Conservation (phyloP, 2,329 filamentous ascomycete genomes). For the Purpureocillium takamizusanense region DNA sequence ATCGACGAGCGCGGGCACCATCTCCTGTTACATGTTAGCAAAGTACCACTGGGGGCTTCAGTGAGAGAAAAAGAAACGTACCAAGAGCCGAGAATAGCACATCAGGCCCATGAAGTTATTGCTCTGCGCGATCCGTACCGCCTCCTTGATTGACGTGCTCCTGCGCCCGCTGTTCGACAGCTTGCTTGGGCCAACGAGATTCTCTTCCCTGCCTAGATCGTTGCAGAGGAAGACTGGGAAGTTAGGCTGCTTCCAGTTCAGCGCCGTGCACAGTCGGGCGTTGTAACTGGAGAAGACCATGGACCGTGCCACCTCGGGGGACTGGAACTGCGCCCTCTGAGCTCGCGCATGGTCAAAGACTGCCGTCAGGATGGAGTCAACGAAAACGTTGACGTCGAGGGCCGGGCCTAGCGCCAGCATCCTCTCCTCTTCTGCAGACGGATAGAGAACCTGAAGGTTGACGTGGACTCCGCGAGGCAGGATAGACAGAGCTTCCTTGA, state of each 20-base stretch:
- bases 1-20: conserved; percentile 85
- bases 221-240: conserved; percentile 96
- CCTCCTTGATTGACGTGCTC: conserved; percentile 86
- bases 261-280: conserved; percentile 75
- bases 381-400: conserved; percentile 76
- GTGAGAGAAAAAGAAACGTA: conserved; percentile 32
- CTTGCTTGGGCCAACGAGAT: conserved; percentile 25
- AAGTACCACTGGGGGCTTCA: too few relatives aligned
- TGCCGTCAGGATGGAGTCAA: conserved; percentile 71
- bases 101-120: conserved; percentile 99
- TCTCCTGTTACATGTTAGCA: conserved; percentile 50
- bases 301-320: conserved; percentile 65
- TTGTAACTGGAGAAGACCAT: conserved; percentile 95
- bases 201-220: conserved; percentile 63
- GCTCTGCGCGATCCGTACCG: conserved; percentile 81
- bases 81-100: conserved; percentile 77
- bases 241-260: conserved; percentile 99
- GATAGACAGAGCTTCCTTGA: conserved; percentile 65
- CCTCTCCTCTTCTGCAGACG: conserved; percentile 64
- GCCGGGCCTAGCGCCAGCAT: conserved; percentile 61
- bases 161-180: conserved; percentile 55
- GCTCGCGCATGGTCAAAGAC: conserved; percentile 86
- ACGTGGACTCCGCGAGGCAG: conserved; percentile 76
- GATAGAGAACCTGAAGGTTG: conserved; percentile 88
- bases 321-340: conserved; percentile 52